These are phyloP conservation scores for Bromus sterilis DNA, from an alignment of 176 grass and related monocot species.

Conservation along the genomic window DNA sequence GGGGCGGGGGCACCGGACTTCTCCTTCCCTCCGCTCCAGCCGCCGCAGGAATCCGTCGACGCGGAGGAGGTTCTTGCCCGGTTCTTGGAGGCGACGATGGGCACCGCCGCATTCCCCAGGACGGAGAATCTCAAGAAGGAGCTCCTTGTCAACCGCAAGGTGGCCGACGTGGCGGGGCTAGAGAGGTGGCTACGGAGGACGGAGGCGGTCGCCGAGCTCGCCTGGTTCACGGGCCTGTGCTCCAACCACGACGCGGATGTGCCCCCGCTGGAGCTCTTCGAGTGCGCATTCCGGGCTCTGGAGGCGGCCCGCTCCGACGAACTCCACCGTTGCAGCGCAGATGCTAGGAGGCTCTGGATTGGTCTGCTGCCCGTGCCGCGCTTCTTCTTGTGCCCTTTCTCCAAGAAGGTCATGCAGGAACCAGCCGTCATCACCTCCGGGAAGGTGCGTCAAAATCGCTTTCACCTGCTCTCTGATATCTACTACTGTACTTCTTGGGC, in stretches of 20 bases:
- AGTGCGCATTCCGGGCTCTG: slow-evolving; percentile 31
- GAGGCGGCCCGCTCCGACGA: background rate
- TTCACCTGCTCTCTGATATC: background rate
- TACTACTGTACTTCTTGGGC: background rate
- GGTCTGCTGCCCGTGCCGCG: slow-evolving; percentile 11
- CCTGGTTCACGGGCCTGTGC: slow-evolving; percentile 39
- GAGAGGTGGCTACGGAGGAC: slow-evolving; percentile 28
- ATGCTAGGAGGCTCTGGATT: slow-evolving; percentile 16
- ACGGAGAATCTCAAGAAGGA: slow-evolving; percentile 20
- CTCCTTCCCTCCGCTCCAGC: slow-evolving; percentile 20
- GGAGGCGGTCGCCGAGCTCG: slow-evolving; percentile 32
- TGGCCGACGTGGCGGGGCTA: slow-evolving; percentile 20
- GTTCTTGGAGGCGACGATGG: slow-evolving; percentile 21
- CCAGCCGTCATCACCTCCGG: slow-evolving; percentile 41
- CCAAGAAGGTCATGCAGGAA: slow-evolving; percentile 34
- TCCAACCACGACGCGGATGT: background rate
- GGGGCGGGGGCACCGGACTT: background rate
- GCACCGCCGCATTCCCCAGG: background rate
- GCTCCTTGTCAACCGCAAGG: background rate
- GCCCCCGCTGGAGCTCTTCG: slow-evolving; percentile 31
- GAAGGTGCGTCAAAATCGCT: slow-evolving; percentile 30
- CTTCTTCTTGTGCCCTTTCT: slow-evolving; percentile 39
- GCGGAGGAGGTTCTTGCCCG: background rate
- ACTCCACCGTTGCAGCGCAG: slow-evolving; percentile 18
- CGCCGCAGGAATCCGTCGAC: background rate